Percentiles rank a stretch among this genome's conserved stretches.
Conservation (phyloP, 345 rosid genomes). For the Raphanus raphanistrum region DNA sequence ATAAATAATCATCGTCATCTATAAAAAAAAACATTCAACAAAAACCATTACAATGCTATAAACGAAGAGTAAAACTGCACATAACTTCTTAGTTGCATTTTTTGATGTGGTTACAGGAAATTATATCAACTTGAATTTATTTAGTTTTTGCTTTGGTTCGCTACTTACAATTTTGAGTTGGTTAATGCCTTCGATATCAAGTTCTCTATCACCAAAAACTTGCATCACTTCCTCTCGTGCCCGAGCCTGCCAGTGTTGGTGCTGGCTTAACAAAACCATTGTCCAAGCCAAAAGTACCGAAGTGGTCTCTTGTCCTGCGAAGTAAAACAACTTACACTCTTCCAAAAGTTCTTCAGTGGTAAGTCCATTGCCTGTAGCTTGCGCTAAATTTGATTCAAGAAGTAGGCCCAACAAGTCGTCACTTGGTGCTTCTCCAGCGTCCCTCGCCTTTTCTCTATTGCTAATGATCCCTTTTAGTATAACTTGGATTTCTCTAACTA, state of each 20-base stretch:
- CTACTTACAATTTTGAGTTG: slow-evolving; percentile 53
- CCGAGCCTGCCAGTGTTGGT: slow-evolving; percentile 60
- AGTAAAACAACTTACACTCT: slow-evolving; percentile 66
- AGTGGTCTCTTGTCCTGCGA: slow-evolving; percentile 69
- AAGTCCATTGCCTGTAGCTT: slow-evolving; percentile 39
- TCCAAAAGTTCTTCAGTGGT: slow-evolving; percentile 53
- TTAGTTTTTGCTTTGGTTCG: neutral
- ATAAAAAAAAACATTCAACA: neutral
- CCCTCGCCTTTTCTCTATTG: slow-evolving; percentile 43
- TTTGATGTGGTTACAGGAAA: neutral
- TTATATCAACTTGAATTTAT: neutral
- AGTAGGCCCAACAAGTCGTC: slow-evolving; percentile 49
- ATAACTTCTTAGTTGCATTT: neutral
- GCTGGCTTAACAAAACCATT: slow-evolving; percentile 47
- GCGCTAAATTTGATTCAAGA: slow-evolving; percentile 48
- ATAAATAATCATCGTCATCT: slow-evolving; percentile 49
- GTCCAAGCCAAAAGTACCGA: slow-evolving; percentile 59
- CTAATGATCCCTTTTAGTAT: slow-evolving; percentile 40
- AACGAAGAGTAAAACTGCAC: too few species aligned
- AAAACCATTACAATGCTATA: neutral
- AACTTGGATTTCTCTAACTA: slow-evolving; percentile 37
- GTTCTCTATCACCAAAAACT: slow-evolving; percentile 45
- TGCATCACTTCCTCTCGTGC: slow-evolving; percentile 61
- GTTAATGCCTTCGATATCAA: slow-evolving; percentile 34
- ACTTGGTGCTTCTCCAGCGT: slow-evolving; percentile 33